Evolutionary conservation across 2,329 filamentous ascomycete genomes (phyloP).

Genomic region (Fusarium ambrosium): DNA sequence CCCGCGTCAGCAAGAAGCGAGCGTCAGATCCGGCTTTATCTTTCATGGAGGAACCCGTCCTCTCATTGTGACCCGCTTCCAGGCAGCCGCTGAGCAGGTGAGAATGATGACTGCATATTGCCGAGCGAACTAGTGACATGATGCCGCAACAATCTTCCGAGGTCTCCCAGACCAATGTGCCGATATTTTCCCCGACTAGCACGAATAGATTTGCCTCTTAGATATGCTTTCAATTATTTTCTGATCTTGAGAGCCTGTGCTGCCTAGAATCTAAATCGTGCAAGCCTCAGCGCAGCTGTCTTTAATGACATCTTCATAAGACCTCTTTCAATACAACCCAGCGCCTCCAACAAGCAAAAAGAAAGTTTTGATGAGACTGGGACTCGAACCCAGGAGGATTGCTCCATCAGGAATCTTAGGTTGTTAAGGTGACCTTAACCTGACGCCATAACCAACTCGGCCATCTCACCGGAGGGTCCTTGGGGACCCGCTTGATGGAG

Average conservation of each 20-base stretch:
- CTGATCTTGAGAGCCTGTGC: not conserved
- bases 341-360: not conserved
- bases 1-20: not conserved
- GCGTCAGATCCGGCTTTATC: not conserved
- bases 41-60: not conserved
- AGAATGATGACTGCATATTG: not conserved
- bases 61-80: not conserved
- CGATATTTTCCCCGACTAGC: not conserved
- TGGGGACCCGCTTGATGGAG: slow-evolving; percentile 26
- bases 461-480: slow-evolving; percentile 32
- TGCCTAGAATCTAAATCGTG: not conserved
- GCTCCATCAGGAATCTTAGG: slow-evolving; percentile 37
- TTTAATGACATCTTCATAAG: too few species aligned
- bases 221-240: not conserved
- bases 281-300: too few species aligned
- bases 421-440: slow-evolving; percentile 42
- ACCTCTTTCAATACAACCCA: not conserved
- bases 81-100: not conserved
- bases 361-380: slow-evolving; percentile 36
- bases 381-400: slow-evolving; percentile 43
- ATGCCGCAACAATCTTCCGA: not conserved
- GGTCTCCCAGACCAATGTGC: not conserved
- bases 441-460: slow-evolving; percentile 43
- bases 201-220: not conserved
- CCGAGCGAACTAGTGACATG: not conserved